Evolutionary conservation across 805 yeast species (phyloP).

Genomic region (Cyberlindnera suaveolens): DNA sequence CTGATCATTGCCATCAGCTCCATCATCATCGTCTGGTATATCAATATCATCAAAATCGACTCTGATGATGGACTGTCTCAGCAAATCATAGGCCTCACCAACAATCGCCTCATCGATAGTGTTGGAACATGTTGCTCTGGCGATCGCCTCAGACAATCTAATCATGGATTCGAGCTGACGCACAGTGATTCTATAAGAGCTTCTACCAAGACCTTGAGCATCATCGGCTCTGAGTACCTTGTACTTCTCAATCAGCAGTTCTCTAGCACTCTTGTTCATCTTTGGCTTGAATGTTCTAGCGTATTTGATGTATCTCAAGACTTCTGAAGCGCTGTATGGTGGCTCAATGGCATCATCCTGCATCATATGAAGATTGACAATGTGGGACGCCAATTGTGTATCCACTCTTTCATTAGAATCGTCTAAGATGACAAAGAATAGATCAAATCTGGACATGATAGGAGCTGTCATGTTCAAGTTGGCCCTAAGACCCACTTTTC

Average conservation of each 20-base stretch:
- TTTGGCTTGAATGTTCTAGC: slow-evolving; percentile 91
- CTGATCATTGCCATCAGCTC: slow-evolving; percentile 27
- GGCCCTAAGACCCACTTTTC: slow-evolving; percentile 75
- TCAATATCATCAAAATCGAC: slow-evolving; percentile 93
- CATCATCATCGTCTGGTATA: slow-evolving; percentile 56
- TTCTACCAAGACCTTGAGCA: slow-evolving; percentile 79
- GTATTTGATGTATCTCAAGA: slow-evolving; percentile 81
- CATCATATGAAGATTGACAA: slow-evolving; percentile 86
- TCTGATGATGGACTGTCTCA: slow-evolving; percentile 86
- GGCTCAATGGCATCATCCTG: slow-evolving; percentile 87
- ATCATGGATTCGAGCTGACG: slow-evolving; percentile 95
- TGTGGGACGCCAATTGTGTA: slow-evolving; percentile 85
- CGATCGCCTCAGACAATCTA: slow-evolving; percentile 91
- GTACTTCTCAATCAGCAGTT: slow-evolving; percentile 67
- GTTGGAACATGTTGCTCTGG: slow-evolving; percentile 77
- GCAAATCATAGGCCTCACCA: slow-evolving; percentile 85
- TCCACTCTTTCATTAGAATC: slow-evolving; percentile 91
- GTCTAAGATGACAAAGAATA: slow-evolving; percentile 90
- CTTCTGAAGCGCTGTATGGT: slow-evolving; percentile 83
- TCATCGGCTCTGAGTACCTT: slow-evolving; percentile 85
- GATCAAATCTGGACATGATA: slow-evolving; percentile 95
- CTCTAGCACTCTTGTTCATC: slow-evolving; percentile 77
- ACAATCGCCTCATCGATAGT: slow-evolving; percentile 77
- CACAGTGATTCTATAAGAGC: slow-evolving; percentile 91
- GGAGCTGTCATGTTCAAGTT: slow-evolving; percentile 96